Evolutionary conservation across 768 basidiomycete genomes (phyloP), one percentile per base, ranked within the genome.

Genomic region (Tulasnella sp.): DNA sequence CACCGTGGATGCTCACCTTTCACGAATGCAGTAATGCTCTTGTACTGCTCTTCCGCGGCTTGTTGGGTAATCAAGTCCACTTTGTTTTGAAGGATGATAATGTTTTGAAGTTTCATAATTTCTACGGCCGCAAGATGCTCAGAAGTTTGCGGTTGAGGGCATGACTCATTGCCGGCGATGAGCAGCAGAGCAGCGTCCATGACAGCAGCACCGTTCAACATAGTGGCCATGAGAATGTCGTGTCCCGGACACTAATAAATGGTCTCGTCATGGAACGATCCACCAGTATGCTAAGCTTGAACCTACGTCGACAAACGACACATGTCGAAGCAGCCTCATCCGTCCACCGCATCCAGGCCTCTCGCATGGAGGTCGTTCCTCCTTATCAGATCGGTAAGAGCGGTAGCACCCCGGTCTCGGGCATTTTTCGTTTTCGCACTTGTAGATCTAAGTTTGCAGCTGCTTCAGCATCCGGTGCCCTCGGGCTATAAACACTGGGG

Each of bases 161-260:
- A 99, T 3, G 96, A 95, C 88, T 99, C 98, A 87, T 99, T 99
- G 39, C 94, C 98, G 31, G 98, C 98, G 80, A 99, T 91, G 77
- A 99, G 92, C 0, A 99, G 89, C 0, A 99, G 88, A 6, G 98
- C 98, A 77, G 97, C 98, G 86, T 99, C 97, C 98, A 99, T 99
- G 88, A 99, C 97, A 14, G 98, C 98, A 58, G 98, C 98, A 86
- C 97, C 98, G 89, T 99, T 99, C 83, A 99, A 88, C 98, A 99
- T 99, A 82, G 97, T 99, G 75, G 98, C 98, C 98, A 99, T 99
- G 86, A 99, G 92, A 92, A 99, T 99, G 86, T 98, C 96, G 90
- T 97, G 97, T 81, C 97, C 95, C 1, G 94, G 95, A 83, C 93
- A 96, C 80, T 81, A 48, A 75, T 38, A 21, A 34, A 21, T 7